These are phyloP conservation scores for Irpex rosettiformis DNA, from an alignment of 1,284 basidiomycete species.

Conservation along the genomic window DNA sequence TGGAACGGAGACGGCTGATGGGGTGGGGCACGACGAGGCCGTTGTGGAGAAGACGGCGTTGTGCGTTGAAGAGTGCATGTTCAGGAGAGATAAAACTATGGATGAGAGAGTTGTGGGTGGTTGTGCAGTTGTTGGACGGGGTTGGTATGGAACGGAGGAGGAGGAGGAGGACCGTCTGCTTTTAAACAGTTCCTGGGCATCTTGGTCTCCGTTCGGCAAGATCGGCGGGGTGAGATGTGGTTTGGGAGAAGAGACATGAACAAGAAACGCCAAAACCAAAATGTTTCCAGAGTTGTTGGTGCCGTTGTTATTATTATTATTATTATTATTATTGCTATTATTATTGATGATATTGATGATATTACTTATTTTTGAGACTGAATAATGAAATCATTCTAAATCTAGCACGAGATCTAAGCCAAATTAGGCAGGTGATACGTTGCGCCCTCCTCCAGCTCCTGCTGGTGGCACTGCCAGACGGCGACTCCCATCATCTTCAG, in stretches of 20 bases:
- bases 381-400: neutral
- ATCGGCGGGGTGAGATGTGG: neutral
- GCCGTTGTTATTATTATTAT: neutral
- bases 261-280: neutral
- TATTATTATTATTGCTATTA: neutral
- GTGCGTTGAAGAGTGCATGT: conserved; percentile 14
- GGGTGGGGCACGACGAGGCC: conserved; percentile 4
- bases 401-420: neutral
- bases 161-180: neutral
- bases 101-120: conserved; percentile 12
- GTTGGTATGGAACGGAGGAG: neutral
- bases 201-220: conserved; percentile 1
- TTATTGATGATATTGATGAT: neutral
- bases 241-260: neutral
- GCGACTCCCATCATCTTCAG: neutral
- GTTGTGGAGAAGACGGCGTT: conserved; percentile 12
- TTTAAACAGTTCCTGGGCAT: conserved; percentile 2
- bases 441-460: neutral
- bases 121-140: conserved; percentile 4
- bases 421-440: neutral
- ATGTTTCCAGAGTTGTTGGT: neutral
- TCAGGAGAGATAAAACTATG: conserved; percentile 8
- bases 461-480: neutral
- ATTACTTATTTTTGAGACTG: neutral
- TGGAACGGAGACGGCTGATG: conserved; percentile 16